Base-by-base conservation (phyloP, 169 alveolate genomes). In the Plasmodium coatneyi region DNA sequence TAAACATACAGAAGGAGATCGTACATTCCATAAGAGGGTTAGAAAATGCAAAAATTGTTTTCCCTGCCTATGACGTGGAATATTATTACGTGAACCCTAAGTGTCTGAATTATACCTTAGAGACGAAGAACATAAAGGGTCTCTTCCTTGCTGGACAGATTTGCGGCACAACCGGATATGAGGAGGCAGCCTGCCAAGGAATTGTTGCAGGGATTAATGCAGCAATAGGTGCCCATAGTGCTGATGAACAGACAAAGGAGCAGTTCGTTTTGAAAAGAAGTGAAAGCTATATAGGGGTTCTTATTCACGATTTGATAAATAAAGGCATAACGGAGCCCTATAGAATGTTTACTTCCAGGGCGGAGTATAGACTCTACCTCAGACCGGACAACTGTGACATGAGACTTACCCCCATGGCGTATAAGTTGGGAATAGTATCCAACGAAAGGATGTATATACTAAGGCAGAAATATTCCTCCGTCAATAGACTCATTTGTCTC, bases 121-220 rank as follows among this genome's bases (percentile, higher is more conserved):
- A 97, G 92, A 81, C 98, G 30, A 97, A 92, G 80, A 52, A 93
- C n/a, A 74, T 98, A 9, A 81, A 84, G 28, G 96, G 96, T 0
- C 92, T 98, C 5, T 98, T 92, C 93, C 80, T 98, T 32, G 98
- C 99, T 2, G 99, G 99, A 1, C 98, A 98, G 76, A 97, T 98
- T 30, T 96, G 98, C 82, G 99, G 99, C 0, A 98, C 99, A 14
- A 98, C 99, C 5, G 99, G 99, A 5, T 98, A 98, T 95, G 99
- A 98, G 82, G 99, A 98, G 80, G 99, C 99, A 6, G 99, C 98
- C 7, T 97, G 98, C 4, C 95, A 97, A 82, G 99, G 99, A 6
- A 78, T 98, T 5, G 93, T 98, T 16, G 99, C 99, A 3, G 99
- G 99, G 5, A 92, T 96, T 71, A 98, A 98, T 83, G 99, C 99